Evolutionary conservation across 192 early-diverging fungal species (phyloP), one percentile per base, ranked within the genome.

Genomic region (Backusella macrospora): DNA sequence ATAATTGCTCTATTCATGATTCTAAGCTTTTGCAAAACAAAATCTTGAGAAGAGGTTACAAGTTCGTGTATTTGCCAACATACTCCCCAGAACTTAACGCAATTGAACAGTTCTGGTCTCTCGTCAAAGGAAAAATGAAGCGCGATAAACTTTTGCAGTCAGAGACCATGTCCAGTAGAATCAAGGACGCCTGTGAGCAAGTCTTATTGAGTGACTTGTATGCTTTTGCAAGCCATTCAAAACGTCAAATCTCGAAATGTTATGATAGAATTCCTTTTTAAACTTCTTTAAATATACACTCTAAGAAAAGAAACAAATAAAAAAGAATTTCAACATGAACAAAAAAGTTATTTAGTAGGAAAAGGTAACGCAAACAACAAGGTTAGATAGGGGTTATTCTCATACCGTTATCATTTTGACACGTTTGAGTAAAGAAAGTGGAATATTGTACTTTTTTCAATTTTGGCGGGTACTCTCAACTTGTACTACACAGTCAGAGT

Each of bases 11-110:
- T 34, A 34, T 34, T 34, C 29, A 34, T 34, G 29, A 2, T 34
- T 34, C 29, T 34, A 34, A 34, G 2, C 1, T 48, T n/a, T 2
- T 48, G 16, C 16, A 34, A 34, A 34, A 34, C 29, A 34, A 34
- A 34, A 34, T 34, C 29, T n/a, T n/a, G n/a, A n/a, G 52, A 12
- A 55, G 62, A 8, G 73, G 77, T 5, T 62, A 74, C 48, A 23
- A 43, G 4, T 55, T 67, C 48, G 39, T 71, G 21, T 71, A 70
- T 44, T 38, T 73, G 13, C 71, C 76, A 5, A 23, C 71, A 10
- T 72, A 70, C n/a, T 78, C 76, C 39, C 52, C 66, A 15, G 70
- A 72, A 37, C 68, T 78, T 2, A 78, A 70, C 59, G 70, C 76
- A 14, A 73, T 70, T 49, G 76, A 78, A 42, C 44, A 73, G 8